Evolutionary conservation across 768 basidiomycete genomes (phyloP), one percentile per base, ranked within the genome.

Genomic region (Coprinopsis marcescibilis): DNA sequence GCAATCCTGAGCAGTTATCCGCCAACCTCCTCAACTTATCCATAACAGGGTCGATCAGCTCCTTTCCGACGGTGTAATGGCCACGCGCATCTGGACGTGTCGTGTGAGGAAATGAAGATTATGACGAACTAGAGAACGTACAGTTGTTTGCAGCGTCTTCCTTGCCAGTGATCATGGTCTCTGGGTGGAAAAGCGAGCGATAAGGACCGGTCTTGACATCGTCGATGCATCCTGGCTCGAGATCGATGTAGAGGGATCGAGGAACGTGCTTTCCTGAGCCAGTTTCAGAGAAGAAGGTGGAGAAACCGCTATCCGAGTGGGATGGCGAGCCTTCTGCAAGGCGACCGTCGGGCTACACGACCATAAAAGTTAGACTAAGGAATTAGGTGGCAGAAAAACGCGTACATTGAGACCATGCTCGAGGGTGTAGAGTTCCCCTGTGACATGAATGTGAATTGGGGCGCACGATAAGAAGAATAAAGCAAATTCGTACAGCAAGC

Each of bases 141-240:
- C 94, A 99, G 72, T 99, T 99, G 78, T 93, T 98, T 52, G 96
- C 96, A 48, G 96, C 96, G 65, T 99, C 96, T 73, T 99, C 96
- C 73, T 98, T 99, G 56, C 96, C 96, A 47, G 89, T 92, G 59
- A 99, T 80, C 66, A 99, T 81, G 49, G 96, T 94, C 79, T 98
- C 96, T 10, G 96, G 96, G 72, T 99, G 96, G 82, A 99, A 99
- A 48, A 99, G 85, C 66, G 84, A 85, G 69, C 90, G 81, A 81
- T 97, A 99, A 34, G 86, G 82, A 53, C 96, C 96, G 53, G 79
- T 94, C 67, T 89, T 84, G 60, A 99, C 93, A 69, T 96, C 93
- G 62, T 98, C 95, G 61, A 98, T 90, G 63, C 93, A 95, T 65
- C 92, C 93, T 50, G 95, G 95, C 69, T 98, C 95, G 27, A 94